A percentile compares a stretch with the other conserved stretches of the same genome.
phyloP scores from a whole-genome alignment of 2,329 filamentous ascomycete genomes.

The Claviceps monticola region DNA sequence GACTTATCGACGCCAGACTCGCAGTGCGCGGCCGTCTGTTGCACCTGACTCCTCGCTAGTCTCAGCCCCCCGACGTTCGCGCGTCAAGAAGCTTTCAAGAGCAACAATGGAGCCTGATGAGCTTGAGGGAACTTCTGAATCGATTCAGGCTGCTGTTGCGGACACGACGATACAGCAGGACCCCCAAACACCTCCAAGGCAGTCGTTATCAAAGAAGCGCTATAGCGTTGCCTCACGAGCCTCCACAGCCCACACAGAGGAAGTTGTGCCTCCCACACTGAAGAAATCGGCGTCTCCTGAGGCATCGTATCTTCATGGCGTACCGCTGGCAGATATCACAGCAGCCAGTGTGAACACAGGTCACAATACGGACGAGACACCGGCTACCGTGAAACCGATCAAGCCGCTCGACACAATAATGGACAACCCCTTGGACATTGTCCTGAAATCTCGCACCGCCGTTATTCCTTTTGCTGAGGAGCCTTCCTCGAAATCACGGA shows the following conservation, averaged over 20 bases:
- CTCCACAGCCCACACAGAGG: slow-evolving; percentile 26
- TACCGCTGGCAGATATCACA: slow-evolving; percentile 64
- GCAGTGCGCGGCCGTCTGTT: slow-evolving; percentile 26
- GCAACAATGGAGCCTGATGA: slow-evolving; percentile 12
- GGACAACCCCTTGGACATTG: slow-evolving; percentile 87
- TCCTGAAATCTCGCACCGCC: slow-evolving; percentile 69
- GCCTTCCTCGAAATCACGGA: slow-evolving; percentile 64
- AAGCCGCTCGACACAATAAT: slow-evolving; percentile 64
- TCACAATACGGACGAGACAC: slow-evolving; percentile 14
- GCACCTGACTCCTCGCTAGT: slow-evolving; percentile 30
- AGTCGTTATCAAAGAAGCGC: slow-evolving; percentile 49
- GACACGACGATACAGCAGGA: slow-evolving; percentile 20
- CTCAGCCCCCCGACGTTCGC: slow-evolving; percentile 27
- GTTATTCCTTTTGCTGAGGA: slow-evolving; percentile 57
- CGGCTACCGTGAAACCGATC: slow-evolving; percentile 49
- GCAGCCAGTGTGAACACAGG: slow-evolving; percentile 43
- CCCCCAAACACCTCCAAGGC: slow-evolving; percentile 21
- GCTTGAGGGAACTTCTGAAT: neutral
- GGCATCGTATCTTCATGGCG: slow-evolving; percentile 31
- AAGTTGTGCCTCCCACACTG: slow-evolving; percentile 28
- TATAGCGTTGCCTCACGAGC: slow-evolving; percentile 39
- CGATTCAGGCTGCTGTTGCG: slow-evolving; percentile 23
- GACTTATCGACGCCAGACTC: slow-evolving; percentile 38
- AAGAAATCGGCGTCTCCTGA: slow-evolving; percentile 44
- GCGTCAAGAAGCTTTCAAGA: slow-evolving; percentile 23